phyloP scores from a whole-genome alignment of 2,329 filamentous ascomycete species.

The Colletotrichum musae region DNA sequence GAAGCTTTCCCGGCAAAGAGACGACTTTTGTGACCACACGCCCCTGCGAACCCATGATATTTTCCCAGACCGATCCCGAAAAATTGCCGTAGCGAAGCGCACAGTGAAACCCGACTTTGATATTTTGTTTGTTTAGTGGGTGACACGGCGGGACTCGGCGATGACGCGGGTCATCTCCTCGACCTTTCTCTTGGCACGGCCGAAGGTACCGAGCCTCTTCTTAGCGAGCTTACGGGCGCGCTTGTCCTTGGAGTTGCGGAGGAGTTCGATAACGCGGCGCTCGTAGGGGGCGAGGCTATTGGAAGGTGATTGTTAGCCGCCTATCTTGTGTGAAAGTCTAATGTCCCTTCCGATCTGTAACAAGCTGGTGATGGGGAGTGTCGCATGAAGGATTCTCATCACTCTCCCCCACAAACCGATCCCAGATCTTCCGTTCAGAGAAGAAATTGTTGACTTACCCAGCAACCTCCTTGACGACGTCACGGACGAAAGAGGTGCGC shows the following conservation, averaged over 20 bases:
- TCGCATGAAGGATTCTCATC: background rate
- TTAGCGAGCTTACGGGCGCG: constrained; percentile 98
- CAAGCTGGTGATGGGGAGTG: too few species aligned
- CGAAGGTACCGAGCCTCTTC: constrained; percentile 99
- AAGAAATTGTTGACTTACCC: constrained; percentile 72
- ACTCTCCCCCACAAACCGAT: background rate
- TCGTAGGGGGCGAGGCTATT: constrained; percentile 90
- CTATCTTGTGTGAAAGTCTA: background rate
- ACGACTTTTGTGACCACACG: constrained; percentile 52
- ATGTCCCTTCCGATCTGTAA: background rate
- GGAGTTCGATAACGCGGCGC: constrained; percentile 98
- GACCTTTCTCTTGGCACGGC: constrained; percentile 99
- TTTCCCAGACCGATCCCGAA: constrained; percentile 38
- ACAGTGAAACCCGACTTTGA: constrained; percentile 4
- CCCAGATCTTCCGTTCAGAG: background rate
- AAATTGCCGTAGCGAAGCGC: constrained; percentile 22
- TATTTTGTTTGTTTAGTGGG: constrained; percentile 64
- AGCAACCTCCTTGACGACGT: constrained; percentile 98
- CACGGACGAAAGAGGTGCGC: constrained; percentile 95
- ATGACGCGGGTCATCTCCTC: constrained; percentile 99
- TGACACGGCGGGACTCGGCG: constrained; percentile 86
- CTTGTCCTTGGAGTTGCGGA: constrained; percentile 99
- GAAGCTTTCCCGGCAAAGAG: constrained; percentile 45
- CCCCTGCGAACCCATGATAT: constrained; percentile 51
- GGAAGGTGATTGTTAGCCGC: constrained; percentile 47